Percentiles rank a stretch among this genome's conserved stretches.
phyloP scores from a whole-genome alignment of 2,329 filamentous ascomycete species.

The Dactylonectria macrodidyma region DNA sequence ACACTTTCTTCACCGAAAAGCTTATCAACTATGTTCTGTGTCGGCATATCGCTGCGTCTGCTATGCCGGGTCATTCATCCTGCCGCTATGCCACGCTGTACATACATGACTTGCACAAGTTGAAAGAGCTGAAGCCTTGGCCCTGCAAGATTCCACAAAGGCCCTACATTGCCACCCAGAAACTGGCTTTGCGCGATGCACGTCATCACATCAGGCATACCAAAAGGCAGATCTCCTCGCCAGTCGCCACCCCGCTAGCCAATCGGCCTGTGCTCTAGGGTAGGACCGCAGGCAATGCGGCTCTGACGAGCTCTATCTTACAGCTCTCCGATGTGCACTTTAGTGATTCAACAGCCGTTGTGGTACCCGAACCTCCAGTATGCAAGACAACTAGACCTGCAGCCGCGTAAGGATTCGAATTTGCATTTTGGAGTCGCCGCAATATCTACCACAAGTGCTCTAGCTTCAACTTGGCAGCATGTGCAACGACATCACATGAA shows the following conservation, averaged over 20 bases:
- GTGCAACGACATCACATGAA: not conserved
- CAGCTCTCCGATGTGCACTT: not conserved
- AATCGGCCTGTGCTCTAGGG: not conserved
- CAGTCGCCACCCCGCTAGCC: not conserved
- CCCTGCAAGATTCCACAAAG: constrained; percentile 7
- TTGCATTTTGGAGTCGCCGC: not conserved
- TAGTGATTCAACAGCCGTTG: not conserved
- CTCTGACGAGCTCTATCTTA: not conserved
- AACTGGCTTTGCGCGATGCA: constrained; percentile 10
- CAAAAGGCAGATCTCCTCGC: constrained; percentile 21
- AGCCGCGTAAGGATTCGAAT: not conserved
- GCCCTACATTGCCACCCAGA: not conserved
- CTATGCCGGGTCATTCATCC: not conserved
- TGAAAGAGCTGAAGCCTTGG: constrained; percentile 4
- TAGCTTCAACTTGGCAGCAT: too few relatives aligned
- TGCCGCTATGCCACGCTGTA: not conserved
- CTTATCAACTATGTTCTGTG: not conserved
- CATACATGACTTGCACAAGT: not conserved
- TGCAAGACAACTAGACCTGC: not conserved
- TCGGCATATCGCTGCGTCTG: not conserved
- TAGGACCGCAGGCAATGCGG: not conserved
- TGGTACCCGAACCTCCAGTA: not conserved
- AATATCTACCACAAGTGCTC: not conserved
- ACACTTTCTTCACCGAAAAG: not conserved
- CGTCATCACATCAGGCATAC: constrained; percentile 19